Percentiles rank a stretch among this genome's conserved stretches.
Evolutionary conservation across 2,329 filamentous ascomycete genomes (phyloP).

Genomic region (Magnaporthales sp.): DNA sequence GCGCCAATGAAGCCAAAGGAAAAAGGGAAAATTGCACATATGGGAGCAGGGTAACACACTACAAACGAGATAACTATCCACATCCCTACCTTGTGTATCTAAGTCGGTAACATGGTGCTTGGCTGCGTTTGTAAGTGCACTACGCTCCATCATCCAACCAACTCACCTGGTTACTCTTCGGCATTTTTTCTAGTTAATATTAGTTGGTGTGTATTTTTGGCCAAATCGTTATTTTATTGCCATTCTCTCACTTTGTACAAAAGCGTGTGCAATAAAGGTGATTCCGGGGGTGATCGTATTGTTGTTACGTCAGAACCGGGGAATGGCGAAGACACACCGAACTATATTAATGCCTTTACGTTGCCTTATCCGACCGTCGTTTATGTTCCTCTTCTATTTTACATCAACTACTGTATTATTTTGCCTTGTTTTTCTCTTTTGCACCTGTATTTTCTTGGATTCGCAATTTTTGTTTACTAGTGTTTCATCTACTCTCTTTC

Average conservation of each 20-base stretch:
- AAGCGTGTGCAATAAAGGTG: not conserved
- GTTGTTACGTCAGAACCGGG: not conserved
- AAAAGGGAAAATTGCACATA: not conserved
- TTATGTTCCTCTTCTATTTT: not conserved
- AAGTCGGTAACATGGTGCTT: not conserved
- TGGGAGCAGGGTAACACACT: no score
- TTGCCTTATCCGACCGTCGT: not conserved
- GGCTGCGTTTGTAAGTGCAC: not conserved
- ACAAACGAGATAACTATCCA: no score
- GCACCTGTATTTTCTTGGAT: no score
- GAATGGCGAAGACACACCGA: not conserved
- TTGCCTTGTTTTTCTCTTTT: no score
- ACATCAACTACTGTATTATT: not conserved
- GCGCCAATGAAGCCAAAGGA: no score
- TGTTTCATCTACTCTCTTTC: not conserved
- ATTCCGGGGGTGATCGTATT: not conserved
- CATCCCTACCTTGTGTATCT: not conserved
- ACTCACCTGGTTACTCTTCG: not conserved
- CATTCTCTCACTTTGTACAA: not conserved
- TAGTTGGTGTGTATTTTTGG: not conserved
- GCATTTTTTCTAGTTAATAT: not conserved
- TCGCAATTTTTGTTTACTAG: not conserved
- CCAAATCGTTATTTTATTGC: not conserved
- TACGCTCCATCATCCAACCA: not conserved
- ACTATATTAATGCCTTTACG: not conserved